Evolutionary conservation across 2,329 filamentous ascomycete genomes (phyloP).

Genomic region (Colletotrichum lentis): DNA sequence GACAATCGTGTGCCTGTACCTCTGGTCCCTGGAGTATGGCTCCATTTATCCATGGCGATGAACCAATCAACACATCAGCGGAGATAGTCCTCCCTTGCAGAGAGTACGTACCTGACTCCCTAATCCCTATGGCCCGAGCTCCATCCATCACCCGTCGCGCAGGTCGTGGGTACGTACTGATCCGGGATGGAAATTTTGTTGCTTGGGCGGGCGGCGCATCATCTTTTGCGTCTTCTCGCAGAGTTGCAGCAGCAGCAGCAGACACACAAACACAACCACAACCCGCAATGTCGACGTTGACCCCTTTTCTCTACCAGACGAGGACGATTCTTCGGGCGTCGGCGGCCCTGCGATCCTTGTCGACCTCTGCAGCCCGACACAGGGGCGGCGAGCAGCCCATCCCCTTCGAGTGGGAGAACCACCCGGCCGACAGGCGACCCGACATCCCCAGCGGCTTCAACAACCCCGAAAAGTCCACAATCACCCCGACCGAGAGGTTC

Average conservation of each 20-base stretch:
- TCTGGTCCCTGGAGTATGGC: too few species aligned
- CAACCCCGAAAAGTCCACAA: conserved; percentile 54
- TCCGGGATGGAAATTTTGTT: conserved; percentile 22
- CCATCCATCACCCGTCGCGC: background rate
- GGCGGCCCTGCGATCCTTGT: conserved; percentile 38
- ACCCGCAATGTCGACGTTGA: conserved; percentile 57
- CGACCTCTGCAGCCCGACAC: conserved; percentile 24
- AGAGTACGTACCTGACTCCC: background rate
- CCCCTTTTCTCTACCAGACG: conserved; percentile 78
- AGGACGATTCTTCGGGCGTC: conserved; percentile 62
- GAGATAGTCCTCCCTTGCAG: too few species aligned
- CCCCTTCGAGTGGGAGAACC: conserved; percentile 60
- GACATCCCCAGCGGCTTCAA: conserved; percentile 40
- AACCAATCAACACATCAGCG: conserved; percentile 20
- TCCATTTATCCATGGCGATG: too few species aligned
- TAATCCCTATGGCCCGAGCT: conserved; percentile 32
- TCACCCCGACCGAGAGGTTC: conserved; percentile 64
- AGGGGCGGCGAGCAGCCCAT: conserved; percentile 47
- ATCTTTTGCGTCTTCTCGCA: background rate
- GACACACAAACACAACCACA: background rate
- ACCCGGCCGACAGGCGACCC: conserved; percentile 39
- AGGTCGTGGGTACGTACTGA: too few species aligned
- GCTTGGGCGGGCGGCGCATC: background rate
- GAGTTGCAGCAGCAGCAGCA: background rate
- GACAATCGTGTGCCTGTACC: too few species aligned